A percentile compares a stretch with the other conserved stretches of the same genome.
phyloP scores from a whole-genome alignment of 768 basidiomycete genomes.

The Trametes maxima region DNA sequence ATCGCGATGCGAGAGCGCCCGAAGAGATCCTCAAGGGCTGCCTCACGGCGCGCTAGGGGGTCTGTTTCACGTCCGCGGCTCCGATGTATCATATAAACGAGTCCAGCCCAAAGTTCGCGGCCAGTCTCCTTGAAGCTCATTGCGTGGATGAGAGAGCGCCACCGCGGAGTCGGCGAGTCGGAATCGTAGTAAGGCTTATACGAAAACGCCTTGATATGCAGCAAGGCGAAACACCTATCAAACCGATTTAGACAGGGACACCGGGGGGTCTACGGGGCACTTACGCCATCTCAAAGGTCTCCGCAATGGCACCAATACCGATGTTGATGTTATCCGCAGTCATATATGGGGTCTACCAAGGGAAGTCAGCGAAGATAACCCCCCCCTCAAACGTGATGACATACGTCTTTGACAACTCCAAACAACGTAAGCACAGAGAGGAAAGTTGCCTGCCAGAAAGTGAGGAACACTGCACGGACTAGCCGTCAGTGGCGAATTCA shows the following conservation, averaged over 20 bases:
- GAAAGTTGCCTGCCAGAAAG: conserved; percentile 74
- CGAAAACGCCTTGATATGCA: conserved; percentile 74
- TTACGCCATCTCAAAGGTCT: conserved; percentile 78
- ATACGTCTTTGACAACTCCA: conserved; percentile 64
- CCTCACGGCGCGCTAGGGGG: conserved; percentile 43
- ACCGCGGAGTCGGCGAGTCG: conserved; percentile 48
- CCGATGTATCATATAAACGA: conserved; percentile 57
- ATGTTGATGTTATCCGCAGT: conserved; percentile 74
- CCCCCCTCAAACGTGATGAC: conserved; percentile 22
- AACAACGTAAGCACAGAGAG: conserved; percentile 58
- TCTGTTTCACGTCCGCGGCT: conserved; percentile 58
- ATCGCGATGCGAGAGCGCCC: conserved; percentile 33
- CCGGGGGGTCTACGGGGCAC: conserved; percentile 30
- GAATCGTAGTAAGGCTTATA: conserved; percentile 59
- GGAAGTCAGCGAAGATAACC: conserved; percentile 1
- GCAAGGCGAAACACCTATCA: conserved; percentile 61
- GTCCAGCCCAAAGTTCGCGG: conserved; percentile 59
- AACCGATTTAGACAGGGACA: not conserved
- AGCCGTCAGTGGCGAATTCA: not conserved
- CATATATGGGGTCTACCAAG: conserved; percentile 62
- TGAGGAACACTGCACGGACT: conserved; percentile 54
- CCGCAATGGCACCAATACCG: conserved; percentile 65
- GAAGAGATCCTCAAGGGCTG: conserved; percentile 39
- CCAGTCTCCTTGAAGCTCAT: conserved; percentile 73
- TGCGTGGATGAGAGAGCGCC: conserved; percentile 61